Conservation (phyloP, 1,284 basidiomycete species). For the Amylostereum areolatum region DNA sequence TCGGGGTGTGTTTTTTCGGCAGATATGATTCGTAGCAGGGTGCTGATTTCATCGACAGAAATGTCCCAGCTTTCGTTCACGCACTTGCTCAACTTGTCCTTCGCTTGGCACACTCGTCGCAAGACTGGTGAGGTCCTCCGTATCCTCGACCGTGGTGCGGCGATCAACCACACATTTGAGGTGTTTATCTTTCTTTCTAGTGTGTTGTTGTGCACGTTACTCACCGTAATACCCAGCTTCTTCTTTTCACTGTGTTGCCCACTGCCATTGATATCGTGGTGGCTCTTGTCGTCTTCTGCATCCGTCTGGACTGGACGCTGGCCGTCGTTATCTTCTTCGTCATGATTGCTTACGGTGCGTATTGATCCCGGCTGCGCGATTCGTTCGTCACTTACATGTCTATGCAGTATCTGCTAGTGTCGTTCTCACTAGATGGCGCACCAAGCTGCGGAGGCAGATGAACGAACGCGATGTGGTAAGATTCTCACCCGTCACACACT, state of each 20-base stretch:
- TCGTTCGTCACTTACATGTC: constrained; percentile 2
- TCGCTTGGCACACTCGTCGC: constrained; percentile 78
- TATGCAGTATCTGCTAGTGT: constrained; percentile 57
- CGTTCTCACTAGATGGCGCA: constrained; percentile 66
- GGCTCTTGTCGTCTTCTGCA: constrained; percentile 59
- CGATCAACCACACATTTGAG: constrained; percentile 44
- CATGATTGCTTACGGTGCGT: constrained; percentile 69
- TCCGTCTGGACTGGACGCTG: constrained; percentile 65
- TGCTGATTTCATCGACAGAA: constrained; percentile 31
- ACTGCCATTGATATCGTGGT: constrained; percentile 74
- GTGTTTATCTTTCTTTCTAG: constrained; percentile 11
- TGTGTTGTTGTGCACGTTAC: neutral
- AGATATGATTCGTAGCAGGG: neutral
- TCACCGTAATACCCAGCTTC: constrained; percentile 31
- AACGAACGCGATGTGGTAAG: constrained; percentile 68
- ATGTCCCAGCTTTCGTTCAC: constrained; percentile 79
- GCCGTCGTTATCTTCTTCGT: constrained; percentile 69
- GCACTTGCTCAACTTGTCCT: constrained; percentile 75
- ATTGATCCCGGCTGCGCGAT: neutral
- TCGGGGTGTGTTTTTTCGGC: constrained; percentile 33
- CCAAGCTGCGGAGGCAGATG: constrained; percentile 66
- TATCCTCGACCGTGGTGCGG: constrained; percentile 60
- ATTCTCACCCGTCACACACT: constrained; percentile 5
- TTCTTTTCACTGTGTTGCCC: constrained; percentile 78
- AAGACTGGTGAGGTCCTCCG: constrained; percentile 63